Conservation (phyloP, 225 moss, liverwort and hornwort species). For the Antitrichia curtipendula region DNA sequence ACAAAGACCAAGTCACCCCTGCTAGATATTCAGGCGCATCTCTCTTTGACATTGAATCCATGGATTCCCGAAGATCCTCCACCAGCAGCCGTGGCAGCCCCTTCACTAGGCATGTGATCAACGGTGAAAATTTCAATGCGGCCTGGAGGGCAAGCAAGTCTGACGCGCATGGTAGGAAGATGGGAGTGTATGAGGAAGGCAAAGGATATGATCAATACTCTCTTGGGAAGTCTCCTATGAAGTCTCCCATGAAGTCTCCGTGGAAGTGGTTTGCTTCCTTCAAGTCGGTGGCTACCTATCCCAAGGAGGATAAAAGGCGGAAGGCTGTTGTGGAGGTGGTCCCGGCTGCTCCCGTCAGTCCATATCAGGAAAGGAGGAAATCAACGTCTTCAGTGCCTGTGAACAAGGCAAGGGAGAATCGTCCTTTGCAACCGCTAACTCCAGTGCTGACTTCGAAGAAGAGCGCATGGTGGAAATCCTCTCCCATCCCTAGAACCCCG, state of each 20-base stretch:
- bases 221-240: background rate
- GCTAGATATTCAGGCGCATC: slow-evolving; percentile 33
- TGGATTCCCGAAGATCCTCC: slow-evolving; percentile 30
- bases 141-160: slow-evolving; percentile 40
- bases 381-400: slow-evolving; percentile 20
- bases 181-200: background rate
- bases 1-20: slow-evolving; percentile 31
- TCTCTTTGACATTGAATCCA: slow-evolving; percentile 36
- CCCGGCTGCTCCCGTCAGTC: background rate
- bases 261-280: slow-evolving; percentile 46
- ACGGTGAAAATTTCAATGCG: slow-evolving; percentile 20
- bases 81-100: slow-evolving; percentile 45
- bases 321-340: background rate
- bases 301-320: slow-evolving; percentile 13
- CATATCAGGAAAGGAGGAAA: slow-evolving; percentile 17
- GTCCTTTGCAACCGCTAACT: slow-evolving; percentile 7
- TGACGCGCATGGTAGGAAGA: slow-evolving; percentile 13
- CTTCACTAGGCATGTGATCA: slow-evolving; percentile 10
- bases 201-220: background rate
- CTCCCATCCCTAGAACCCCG: slow-evolving; percentile 6
- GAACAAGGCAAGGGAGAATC: background rate
- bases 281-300: background rate
- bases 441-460: slow-evolving; percentile 25
- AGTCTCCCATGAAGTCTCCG: slow-evolving; percentile 13
- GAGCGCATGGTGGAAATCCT: slow-evolving; percentile 34